These are phyloP conservation scores for Lasiosphaeris hirsuta DNA, from an alignment of 495 filamentous ascomycete species.

Conservation along the genomic window DNA sequence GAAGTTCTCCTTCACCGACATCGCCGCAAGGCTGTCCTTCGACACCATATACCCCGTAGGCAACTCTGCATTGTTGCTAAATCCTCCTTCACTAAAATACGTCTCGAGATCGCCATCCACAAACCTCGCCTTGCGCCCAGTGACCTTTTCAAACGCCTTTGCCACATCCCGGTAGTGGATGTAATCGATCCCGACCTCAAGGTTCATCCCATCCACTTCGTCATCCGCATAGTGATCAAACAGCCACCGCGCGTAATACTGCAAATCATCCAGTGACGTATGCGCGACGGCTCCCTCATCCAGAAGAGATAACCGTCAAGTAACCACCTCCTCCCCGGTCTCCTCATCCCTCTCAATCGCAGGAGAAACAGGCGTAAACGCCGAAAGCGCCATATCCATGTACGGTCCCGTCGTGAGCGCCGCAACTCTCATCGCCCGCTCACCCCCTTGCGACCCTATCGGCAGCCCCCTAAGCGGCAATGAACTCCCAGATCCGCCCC, in stretches of 20 bases:
- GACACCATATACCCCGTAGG: conserved; percentile 41
- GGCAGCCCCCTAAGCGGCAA: conserved; percentile 32
- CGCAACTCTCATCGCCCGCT: conserved; percentile 43
- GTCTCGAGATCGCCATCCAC: conserved; percentile 39
- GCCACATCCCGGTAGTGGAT: conserved; percentile 46
- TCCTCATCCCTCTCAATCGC: conserved; percentile 33
- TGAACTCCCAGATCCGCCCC: conserved; percentile 51
- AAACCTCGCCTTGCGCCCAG: conserved; percentile 47
- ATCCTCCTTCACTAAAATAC: conserved; percentile 33
- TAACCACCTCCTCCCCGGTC: conserved; percentile 37
- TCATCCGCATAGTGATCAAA: conserved; percentile 49
- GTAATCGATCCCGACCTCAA: conserved; percentile 49
- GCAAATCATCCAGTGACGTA: conserved; percentile 52
- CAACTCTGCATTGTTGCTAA: conserved; percentile 12
- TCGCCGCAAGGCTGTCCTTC: conserved; percentile 37
- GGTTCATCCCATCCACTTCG: conserved; percentile 47
- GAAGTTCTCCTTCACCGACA: conserved; percentile 52
- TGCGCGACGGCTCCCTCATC: conserved; percentile 42
- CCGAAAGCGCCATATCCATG: conserved; percentile 47
- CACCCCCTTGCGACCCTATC: conserved; percentile 28
- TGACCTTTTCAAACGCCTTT: conserved; percentile 49
- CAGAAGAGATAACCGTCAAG: conserved; percentile 44
- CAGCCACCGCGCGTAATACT: conserved; percentile 52
- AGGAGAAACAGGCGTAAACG: conserved; percentile 35
- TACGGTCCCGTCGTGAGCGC: conserved; percentile 55